Evolutionary conservation across 768 basidiomycete genomes (phyloP), one percentile per base, ranked within the genome.

Genomic region (Auricularia heimuer): DNA sequence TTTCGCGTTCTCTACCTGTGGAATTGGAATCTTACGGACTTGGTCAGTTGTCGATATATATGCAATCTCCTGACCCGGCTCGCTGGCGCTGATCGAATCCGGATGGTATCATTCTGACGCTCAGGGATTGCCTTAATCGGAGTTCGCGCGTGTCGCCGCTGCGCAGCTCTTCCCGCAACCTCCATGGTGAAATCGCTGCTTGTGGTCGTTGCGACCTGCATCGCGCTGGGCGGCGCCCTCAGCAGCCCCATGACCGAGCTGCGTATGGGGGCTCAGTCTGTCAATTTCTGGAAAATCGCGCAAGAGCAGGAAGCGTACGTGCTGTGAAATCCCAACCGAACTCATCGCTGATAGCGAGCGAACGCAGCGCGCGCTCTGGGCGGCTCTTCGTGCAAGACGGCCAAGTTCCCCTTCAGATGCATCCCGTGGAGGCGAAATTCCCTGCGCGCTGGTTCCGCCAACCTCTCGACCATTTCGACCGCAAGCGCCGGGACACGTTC

Each of bases 381-480:
- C n/a, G 29, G 11, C 29, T 18, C n/a, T 12, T 54, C 11, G n/a
- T 54, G n/a, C 54, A 54, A 29, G n/a, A 18, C 54, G 54, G 8
- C n/a, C 54, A 54, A 18, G 54, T n/a, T 18, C n/a, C 54, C 29
- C n/a, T 29, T 18, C 54, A 54, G 54, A n/a, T n/a, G 11, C 18
- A 8, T 18, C 54, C 29, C n/a, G 54, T 29, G 8, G 11, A n/a
- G 54, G 54, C 54, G 1, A 29, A 67, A 54, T 71, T 69, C 37
- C 62, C 64, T 4, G 71, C 74, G 3, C 70, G 74, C 37, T 90
- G 84, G 78, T 95, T 96, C 76, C 75, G 81, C 64, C 94, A 98
- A 71, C 92, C 90, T 2, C 76, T 96, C 67, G 92, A 95, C 71
- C 94, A 98, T 72, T 88, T 89, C 69, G 77, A 81, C 67, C 78